These are phyloP conservation scores for Hypericum perforatum DNA, from an alignment of 345 rosid species.

Conservation along the genomic window DNA sequence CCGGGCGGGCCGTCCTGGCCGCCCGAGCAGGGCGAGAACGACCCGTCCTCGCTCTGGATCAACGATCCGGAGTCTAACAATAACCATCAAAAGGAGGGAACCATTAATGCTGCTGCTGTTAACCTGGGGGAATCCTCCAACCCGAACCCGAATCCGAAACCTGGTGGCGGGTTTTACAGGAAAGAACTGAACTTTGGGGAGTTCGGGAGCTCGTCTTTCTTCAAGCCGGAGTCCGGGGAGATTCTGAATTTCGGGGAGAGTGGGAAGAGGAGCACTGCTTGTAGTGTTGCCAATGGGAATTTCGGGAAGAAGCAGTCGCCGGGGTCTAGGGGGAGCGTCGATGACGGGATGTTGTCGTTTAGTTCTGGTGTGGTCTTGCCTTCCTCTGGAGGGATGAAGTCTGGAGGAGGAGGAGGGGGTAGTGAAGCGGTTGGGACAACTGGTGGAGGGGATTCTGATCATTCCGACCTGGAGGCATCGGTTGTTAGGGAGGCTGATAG, in stretches of 20 bases:
- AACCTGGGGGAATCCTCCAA: slow-evolving; percentile 30
- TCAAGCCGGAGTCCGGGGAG: slow-evolving; percentile 76
- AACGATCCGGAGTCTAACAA: slow-evolving; percentile 47
- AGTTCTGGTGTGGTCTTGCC: slow-evolving; percentile 56
- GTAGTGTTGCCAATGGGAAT: slow-evolving; percentile 30
- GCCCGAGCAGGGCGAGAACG: slow-evolving; percentile 72
- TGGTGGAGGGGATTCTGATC: slow-evolving; percentile 61
- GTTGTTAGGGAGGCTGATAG: slow-evolving; percentile 62
- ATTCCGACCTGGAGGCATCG: slow-evolving; percentile 91
- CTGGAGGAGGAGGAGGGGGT: slow-evolving; percentile 27
- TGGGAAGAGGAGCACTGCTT: slow-evolving; percentile 29
- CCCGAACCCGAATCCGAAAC: slow-evolving; percentile 14
- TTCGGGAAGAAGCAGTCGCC: slow-evolving; percentile 57
- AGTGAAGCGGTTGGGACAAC: slow-evolving; percentile 13
- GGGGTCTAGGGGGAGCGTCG: slow-evolving; percentile 53
- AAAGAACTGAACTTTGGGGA: slow-evolving; percentile 65
- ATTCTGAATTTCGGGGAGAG: slow-evolving; percentile 70
- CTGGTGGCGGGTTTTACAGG: slow-evolving; percentile 19
- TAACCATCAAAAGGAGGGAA: slow-evolving; percentile 24
- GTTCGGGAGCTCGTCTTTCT: slow-evolving; percentile 35
- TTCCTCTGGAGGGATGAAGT: slow-evolving; percentile 46
- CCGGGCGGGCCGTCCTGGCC: slow-evolving; percentile 38
- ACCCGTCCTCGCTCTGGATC: slow-evolving; percentile 64
- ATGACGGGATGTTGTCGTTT: slow-evolving; percentile 79
- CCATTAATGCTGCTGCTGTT: background rate